A percentile compares a stretch with the other conserved stretches of the same genome.
Conservation (phyloP, 106 monocot genomes). For the Dendrobium nobile region DNA sequence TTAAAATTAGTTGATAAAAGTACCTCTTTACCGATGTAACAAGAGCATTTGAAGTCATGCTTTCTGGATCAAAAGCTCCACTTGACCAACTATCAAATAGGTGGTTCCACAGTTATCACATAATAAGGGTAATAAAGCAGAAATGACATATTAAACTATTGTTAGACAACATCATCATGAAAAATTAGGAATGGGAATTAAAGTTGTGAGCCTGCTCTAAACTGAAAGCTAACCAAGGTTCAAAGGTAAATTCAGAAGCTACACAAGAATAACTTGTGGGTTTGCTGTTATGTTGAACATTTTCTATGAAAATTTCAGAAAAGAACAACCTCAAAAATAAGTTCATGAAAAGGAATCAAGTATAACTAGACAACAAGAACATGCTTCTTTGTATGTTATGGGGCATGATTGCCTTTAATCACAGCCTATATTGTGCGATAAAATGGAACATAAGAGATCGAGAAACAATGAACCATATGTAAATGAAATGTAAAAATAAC, state of each 20-base stretch:
- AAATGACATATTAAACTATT: not conserved
- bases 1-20: not conserved
- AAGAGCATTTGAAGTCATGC: constrained; percentile 37
- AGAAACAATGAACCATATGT: not conserved
- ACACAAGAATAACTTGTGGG: not conserved
- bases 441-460: not conserved
- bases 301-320: not conserved
- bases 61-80: constrained; percentile 84
- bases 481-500: too few relatives aligned
- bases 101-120: not conserved
- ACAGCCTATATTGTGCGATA: not conserved
- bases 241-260: not conserved
- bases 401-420: not conserved
- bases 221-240: not conserved
- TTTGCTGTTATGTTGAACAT: not conserved
- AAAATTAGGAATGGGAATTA: not conserved
- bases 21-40: constrained; percentile 85
- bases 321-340: not conserved
- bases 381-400: not conserved
- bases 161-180: not conserved
- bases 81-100: constrained; percentile 72
- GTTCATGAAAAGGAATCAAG: not conserved
- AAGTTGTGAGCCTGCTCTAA: not conserved
- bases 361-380: not conserved
- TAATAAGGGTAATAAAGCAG: not conserved